These are phyloP conservation scores for Hericium erinaceus DNA, from an alignment of 768 basidiomycete genomes.

Conservation along the genomic window DNA sequence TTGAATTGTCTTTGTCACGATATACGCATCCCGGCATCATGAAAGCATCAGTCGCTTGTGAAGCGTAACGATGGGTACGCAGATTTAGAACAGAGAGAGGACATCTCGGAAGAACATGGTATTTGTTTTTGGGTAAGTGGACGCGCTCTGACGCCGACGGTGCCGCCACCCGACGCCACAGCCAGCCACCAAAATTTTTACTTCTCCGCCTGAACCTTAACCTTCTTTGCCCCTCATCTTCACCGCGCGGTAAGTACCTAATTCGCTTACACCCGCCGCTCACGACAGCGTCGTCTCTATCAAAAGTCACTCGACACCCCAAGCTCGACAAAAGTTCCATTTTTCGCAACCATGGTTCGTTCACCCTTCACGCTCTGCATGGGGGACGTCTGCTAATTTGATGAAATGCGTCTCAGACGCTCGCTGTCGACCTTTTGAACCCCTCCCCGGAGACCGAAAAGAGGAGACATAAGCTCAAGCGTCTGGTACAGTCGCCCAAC, in stretches of 20 bases:
- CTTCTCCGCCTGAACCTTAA: constrained; percentile 14
- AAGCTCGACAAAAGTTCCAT: constrained; percentile 1
- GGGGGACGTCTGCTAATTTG: neutral
- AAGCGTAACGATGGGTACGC: too few relatives aligned
- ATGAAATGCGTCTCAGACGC: constrained; percentile 47
- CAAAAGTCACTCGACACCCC: constrained; percentile 4
- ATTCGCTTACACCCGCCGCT: neutral
- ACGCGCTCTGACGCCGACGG: neutral
- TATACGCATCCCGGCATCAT: too few relatives aligned
- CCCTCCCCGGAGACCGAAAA: constrained; percentile 80
- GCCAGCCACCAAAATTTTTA: neutral
- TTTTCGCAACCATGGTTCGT: neutral
- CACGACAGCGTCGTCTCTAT: neutral
- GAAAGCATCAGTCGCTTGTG: too few relatives aligned
- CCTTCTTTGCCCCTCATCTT: neutral
- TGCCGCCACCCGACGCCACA: neutral
- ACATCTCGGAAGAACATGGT: too few relatives aligned
- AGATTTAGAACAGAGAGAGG: too few relatives aligned
- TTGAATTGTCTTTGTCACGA: too few relatives aligned
- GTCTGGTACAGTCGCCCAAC: constrained; percentile 96
- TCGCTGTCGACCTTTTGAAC: constrained; percentile 97
- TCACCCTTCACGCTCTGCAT: neutral
- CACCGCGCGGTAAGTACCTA: too few relatives aligned
- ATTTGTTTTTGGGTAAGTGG: neutral
- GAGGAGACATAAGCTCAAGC: constrained; percentile 97